Evolutionary conservation across 176 grass and related monocot genomes (phyloP), one percentile per base, ranked within the genome.

Genomic region (Oryza longistaminata): DNA sequence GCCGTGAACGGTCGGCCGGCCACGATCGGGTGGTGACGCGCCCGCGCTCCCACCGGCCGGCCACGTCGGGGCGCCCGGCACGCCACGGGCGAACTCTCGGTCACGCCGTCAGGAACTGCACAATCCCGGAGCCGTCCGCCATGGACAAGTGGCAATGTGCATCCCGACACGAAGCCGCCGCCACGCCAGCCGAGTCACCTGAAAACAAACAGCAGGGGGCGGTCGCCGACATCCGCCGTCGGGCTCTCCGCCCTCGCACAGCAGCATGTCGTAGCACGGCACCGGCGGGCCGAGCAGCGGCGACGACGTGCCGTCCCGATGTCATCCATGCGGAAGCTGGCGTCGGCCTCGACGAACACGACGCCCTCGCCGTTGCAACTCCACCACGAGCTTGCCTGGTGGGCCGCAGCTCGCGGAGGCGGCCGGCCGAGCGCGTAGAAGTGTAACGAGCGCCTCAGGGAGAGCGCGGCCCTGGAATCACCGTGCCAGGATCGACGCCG

Each of bases 131-230:
- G 46, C 43, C 86, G 64, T 88, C 86, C n/a, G 80, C 86, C 52
- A 88, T 43, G 86, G n/a, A n/a, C n/a, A 46, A 70, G 26, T 88
- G 86, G 86, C 80, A 83, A 83, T 70, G 37, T 83, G 86, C n/a
- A 78, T 3, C 15, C 45, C 80, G 21, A 76, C n/a, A 83, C 58
- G 42, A 88, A 88, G 3, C 86, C 86, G 1, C 86, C 72, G 73
- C 72, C n/a, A 88, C 33, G 1, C 7, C 60, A 88, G 40, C 24
- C 86, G 79, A 4, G 50, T 53, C 16, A 53, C 15, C 50, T 53
- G 50, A 2, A n/a, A n/a, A 53, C 3, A 53, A 53, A 53, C 15
- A 90, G 33, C 65, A 90, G 17, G 2, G 88, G 88, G 4, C 78
- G 78, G 6, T 77, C 83, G 10, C 83, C 27, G 6, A 87, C 70